These are phyloP conservation scores for Colletotrichum caudatum DNA, from an alignment of 2,329 filamentous ascomycete species.

Conservation along the genomic window DNA sequence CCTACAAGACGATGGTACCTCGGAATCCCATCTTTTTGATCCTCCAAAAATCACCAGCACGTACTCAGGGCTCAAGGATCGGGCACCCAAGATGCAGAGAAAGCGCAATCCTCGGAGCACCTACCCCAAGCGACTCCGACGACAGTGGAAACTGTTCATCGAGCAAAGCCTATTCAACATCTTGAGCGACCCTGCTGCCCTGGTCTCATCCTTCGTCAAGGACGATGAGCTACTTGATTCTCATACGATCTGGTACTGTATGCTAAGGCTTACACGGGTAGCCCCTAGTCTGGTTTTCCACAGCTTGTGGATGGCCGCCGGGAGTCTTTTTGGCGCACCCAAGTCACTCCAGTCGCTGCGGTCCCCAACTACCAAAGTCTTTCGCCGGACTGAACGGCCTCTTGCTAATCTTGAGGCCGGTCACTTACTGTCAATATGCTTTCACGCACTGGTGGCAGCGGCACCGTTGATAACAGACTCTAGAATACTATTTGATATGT, in stretches of 20 bases:
- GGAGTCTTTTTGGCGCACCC: slow-evolving; percentile 69
- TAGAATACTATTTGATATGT: slow-evolving; percentile 68
- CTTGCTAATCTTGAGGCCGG: slow-evolving; percentile 65
- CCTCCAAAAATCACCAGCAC: slow-evolving; percentile 44
- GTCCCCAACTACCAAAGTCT: slow-evolving; percentile 54
- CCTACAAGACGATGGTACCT: slow-evolving; percentile 67
- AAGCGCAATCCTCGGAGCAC: slow-evolving; percentile 46
- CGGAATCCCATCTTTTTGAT: slow-evolving; percentile 62
- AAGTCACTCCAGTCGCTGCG: slow-evolving; percentile 56
- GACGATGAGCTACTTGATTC: slow-evolving; percentile 68
- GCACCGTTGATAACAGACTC: slow-evolving; percentile 64
- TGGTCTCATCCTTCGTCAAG: slow-evolving; percentile 68
- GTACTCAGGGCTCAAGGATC: slow-evolving; percentile 25
- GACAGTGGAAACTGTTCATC: slow-evolving; percentile 70
- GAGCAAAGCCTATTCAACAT: slow-evolving; percentile 75
- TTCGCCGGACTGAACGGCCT: slow-evolving; percentile 50
- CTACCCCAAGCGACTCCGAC: slow-evolving; percentile 50
- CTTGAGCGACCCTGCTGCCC: slow-evolving; percentile 67
- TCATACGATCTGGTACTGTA: slow-evolving; percentile 72
- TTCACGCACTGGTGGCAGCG: slow-evolving; percentile 72
- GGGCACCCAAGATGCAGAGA: slow-evolving; percentile 50
- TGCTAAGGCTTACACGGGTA: slow-evolving; percentile 69
- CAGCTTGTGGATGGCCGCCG: slow-evolving; percentile 73
- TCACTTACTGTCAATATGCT: slow-evolving; percentile 68
- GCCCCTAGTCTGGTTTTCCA: slow-evolving; percentile 71